Evolutionary conservation across 2,329 filamentous ascomycete genomes (phyloP).

Genomic region (Curvularia eragrostidis): DNA sequence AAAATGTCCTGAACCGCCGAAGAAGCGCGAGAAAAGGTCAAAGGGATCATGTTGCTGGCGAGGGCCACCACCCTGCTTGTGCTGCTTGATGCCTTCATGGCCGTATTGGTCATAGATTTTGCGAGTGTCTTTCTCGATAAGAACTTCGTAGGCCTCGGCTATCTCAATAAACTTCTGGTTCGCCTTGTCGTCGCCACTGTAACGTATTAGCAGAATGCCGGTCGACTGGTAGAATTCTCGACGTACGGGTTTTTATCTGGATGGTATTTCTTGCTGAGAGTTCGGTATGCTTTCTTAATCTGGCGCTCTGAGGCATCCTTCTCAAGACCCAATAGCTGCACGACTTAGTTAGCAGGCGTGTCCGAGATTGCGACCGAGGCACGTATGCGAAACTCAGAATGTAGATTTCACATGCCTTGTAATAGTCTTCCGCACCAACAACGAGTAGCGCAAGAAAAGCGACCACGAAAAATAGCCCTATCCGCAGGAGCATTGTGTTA

Average conservation of each 20-base stretch:
- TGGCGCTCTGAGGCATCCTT: conserved; percentile 82
- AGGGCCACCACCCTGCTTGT: conserved; percentile 73
- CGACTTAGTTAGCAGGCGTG: conserved; percentile 22
- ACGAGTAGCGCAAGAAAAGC: conserved; percentile 54
- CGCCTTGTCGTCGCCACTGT: conserved; percentile 76
- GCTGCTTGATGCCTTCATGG: conserved; percentile 86
- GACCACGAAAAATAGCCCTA: conserved; percentile 52
- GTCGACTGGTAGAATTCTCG: conserved; percentile 19
- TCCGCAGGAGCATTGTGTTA: conserved; percentile 53
- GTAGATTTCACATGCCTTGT: conserved; percentile 64
- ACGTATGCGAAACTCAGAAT: neutral
- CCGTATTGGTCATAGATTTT: conserved; percentile 94
- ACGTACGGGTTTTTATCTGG: conserved; percentile 96
- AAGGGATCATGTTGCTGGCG: conserved; percentile 76
- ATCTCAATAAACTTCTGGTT: conserved; percentile 93
- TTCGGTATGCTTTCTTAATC: conserved; percentile 91
- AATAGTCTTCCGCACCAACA: conserved; percentile 71
- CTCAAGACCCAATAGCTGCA: conserved; percentile 79
- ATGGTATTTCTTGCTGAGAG: conserved; percentile 92
- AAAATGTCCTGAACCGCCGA: conserved; percentile 88
- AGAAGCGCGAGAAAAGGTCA: conserved; percentile 95
- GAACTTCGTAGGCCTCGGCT: conserved; percentile 92
- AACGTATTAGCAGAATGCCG: conserved; percentile 14
- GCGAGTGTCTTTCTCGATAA: conserved; percentile 79
- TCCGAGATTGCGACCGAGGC: conserved; percentile 3